Percentiles rank a stretch among this genome's conserved stretches.
Evolutionary conservation across 2,329 filamentous ascomycete genomes (phyloP).

Genomic region (Microsporum ferrugineum): DNA sequence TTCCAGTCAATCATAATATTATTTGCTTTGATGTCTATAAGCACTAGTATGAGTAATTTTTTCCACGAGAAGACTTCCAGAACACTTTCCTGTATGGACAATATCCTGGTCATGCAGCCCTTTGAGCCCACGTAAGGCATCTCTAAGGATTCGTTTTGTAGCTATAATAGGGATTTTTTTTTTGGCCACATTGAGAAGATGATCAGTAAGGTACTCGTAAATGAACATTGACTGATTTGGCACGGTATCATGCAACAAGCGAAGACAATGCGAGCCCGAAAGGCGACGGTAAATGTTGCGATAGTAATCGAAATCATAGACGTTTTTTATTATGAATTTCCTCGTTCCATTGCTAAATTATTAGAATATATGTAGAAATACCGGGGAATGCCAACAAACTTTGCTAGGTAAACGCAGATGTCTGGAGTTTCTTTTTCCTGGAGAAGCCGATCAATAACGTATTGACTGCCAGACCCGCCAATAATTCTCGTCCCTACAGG

Average conservation of each 20-base stretch:
- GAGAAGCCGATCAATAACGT: slow-evolving; percentile 23
- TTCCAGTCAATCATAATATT: slow-evolving; percentile 18
- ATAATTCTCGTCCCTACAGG: not conserved
- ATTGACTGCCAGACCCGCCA: not conserved
- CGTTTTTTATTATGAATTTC: slow-evolving; percentile 16
- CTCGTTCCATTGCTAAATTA: slow-evolving; percentile 3
- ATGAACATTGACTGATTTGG: slow-evolving; percentile 37
- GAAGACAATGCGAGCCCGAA: slow-evolving; percentile 11
- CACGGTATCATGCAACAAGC: slow-evolving; percentile 32
- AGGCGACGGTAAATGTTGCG: slow-evolving; percentile 4
- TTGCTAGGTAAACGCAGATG: slow-evolving; percentile 5
- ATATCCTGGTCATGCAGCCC: slow-evolving; percentile 28
- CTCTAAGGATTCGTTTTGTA: slow-evolving; percentile 35
- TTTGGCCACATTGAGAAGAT: slow-evolving; percentile 35
- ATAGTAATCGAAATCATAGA: slow-evolving; percentile 9
- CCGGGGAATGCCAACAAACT: not conserved
- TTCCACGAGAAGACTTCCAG: not conserved
- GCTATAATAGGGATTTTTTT: slow-evolving; percentile 28
- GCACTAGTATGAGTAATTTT: not conserved
- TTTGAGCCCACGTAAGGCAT: slow-evolving; percentile 29
- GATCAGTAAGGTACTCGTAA: slow-evolving; percentile 35
- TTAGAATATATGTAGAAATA: not conserved
- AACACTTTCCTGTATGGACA: slow-evolving; percentile 21
- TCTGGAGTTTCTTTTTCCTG: slow-evolving; percentile 2
- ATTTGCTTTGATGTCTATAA: slow-evolving; percentile 10